These are phyloP conservation scores for Dillenia turbinata DNA, from an alignment of 164 flowering plant genomes.

Conservation along the genomic window DNA sequence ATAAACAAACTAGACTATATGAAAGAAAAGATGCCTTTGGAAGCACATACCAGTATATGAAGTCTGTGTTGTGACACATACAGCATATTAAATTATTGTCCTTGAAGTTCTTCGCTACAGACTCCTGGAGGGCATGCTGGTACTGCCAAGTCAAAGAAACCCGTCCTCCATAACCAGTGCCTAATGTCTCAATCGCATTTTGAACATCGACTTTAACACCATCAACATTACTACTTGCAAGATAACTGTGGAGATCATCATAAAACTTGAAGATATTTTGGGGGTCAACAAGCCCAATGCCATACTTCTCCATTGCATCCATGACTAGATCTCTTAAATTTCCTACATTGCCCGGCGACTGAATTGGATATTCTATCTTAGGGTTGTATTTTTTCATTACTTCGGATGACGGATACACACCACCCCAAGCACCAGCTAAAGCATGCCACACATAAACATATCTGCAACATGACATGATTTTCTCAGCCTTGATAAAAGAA, in stretches of 20 bases:
- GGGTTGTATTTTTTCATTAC: slow-evolving; percentile 61
- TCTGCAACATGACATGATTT: slow-evolving; percentile 29
- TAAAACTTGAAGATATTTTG: slow-evolving; percentile 55
- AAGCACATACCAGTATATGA: slow-evolving; percentile 44
- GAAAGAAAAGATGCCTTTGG: not conserved
- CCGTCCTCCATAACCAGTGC: slow-evolving; percentile 68
- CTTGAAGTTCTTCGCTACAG: slow-evolving; percentile 48
- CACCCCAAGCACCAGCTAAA: slow-evolving; percentile 82
- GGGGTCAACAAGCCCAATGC: slow-evolving; percentile 64
- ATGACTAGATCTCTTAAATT: slow-evolving; percentile 59
- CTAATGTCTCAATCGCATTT: slow-evolving; percentile 61
- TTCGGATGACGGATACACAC: slow-evolving; percentile 58
- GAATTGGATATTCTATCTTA: slow-evolving; percentile 48
- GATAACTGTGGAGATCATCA: slow-evolving; percentile 69
- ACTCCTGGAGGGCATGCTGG: slow-evolving; percentile 64
- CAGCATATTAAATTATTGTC: slow-evolving; percentile 58
- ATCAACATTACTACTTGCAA: slow-evolving; percentile 56
- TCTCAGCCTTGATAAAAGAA: not conserved
- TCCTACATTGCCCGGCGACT: slow-evolving; percentile 56
- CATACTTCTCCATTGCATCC: slow-evolving; percentile 61
- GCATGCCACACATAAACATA: slow-evolving; percentile 84
- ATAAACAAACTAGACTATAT: not conserved
- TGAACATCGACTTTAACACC: slow-evolving; percentile 91
- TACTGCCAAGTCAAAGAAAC: slow-evolving; percentile 50
- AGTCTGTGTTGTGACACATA: slow-evolving; percentile 70